Conservation (phyloP, 75 land plant genomes). For the Isoetes taiwanensis region DNA sequence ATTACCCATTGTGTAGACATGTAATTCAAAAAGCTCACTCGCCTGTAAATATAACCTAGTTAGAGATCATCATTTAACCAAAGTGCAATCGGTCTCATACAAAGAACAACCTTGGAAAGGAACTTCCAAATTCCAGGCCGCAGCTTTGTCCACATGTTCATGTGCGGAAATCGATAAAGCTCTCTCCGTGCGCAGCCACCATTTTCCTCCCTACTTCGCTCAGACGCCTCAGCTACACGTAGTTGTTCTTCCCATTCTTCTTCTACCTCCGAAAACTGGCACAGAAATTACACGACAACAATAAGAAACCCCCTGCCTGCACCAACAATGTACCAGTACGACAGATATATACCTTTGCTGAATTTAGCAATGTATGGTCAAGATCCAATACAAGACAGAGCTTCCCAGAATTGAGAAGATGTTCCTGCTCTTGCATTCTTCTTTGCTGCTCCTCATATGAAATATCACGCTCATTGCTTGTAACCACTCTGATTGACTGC, state of each 20-base stretch:
- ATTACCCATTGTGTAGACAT: constrained; percentile 3
- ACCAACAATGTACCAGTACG: not conserved
- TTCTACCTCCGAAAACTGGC: constrained; percentile 2
- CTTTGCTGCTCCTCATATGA: not conserved
- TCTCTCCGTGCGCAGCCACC: not conserved
- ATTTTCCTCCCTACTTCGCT: not conserved
- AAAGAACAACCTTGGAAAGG: not conserved
- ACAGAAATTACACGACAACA: not conserved
- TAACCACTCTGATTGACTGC: not conserved
- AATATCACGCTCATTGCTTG: not conserved
- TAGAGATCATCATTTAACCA: not conserved
- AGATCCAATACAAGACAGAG: not conserved
- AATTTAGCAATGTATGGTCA: not conserved
- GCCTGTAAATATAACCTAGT: not conserved
- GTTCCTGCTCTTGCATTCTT: not conserved
- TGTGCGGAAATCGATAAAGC: not conserved
- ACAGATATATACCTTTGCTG: not conserved
- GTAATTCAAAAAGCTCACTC: not conserved
- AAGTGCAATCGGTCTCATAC: not conserved
- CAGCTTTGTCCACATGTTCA: constrained; percentile 1
- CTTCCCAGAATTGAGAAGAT: not conserved
- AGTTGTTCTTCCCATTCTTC: not conserved
- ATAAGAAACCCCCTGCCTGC: not conserved
- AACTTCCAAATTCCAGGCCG: not conserved
- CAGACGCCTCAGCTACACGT: not conserved